Evolutionary conservation across 306 rosid genomes (phyloP).

Genomic region (Hylodesmum podocarpum): DNA sequence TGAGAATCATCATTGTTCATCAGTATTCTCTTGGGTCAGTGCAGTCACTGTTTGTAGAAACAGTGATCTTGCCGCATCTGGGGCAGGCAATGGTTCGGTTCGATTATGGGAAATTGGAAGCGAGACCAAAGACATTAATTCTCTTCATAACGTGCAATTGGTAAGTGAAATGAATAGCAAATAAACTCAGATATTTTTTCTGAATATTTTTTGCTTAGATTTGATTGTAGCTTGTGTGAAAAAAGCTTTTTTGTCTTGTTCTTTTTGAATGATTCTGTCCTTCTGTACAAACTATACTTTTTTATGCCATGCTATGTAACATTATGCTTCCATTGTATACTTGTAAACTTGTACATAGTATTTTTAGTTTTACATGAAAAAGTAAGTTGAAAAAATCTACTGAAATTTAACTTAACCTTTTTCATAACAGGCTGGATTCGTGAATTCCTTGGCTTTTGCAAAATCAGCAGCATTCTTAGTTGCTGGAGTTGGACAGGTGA

Average conservation of each 20-base stretch:
- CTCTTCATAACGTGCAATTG: slow-evolving; percentile 68
- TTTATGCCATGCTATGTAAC: not conserved
- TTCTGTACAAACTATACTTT: not conserved
- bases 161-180: slow-evolving; percentile 52
- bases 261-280: not conserved
- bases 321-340: not conserved
- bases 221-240: not conserved
- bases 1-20: slow-evolving; percentile 41
- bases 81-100: slow-evolving; percentile 90
- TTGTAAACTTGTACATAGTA: not conserved
- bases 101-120: slow-evolving; percentile 71
- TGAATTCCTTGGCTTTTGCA: slow-evolving; percentile 86
- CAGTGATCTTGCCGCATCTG: slow-evolving; percentile 94
- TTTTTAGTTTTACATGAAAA: not conserved
- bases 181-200: not conserved
- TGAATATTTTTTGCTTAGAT: not conserved
- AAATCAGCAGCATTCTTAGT: slow-evolving; percentile 78
- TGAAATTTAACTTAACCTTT: slow-evolving; percentile 10
- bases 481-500: slow-evolving; percentile 95
- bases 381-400: not conserved
- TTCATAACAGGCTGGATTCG: slow-evolving; percentile 82
- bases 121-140: slow-evolving; percentile 60
- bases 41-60: slow-evolving; percentile 72
- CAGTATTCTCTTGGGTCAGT: slow-evolving; percentile 82
- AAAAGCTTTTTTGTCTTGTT: not conserved